Evolutionary conservation across 768 basidiomycete species (phyloP).

Genomic region (Glaciozyma martinii): DNA sequence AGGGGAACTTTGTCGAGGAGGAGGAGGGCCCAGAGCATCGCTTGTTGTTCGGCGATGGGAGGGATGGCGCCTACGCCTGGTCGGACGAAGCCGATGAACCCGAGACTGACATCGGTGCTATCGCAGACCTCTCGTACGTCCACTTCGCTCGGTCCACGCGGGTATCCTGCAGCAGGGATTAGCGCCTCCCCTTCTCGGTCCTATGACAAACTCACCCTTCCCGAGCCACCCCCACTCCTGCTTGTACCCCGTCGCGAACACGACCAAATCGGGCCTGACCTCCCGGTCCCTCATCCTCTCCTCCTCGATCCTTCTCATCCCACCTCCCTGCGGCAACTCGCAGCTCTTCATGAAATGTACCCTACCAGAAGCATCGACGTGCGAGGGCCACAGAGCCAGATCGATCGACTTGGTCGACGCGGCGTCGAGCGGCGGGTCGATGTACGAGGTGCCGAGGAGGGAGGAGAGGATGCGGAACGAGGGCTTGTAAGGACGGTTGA

Average conservation of each 20-base stretch:
- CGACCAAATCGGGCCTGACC: slow-evolving; percentile 44
- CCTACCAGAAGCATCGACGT: slow-evolving; percentile 44
- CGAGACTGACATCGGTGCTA: slow-evolving; percentile 35
- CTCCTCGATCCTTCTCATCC: slow-evolving; percentile 44
- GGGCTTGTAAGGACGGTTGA: slow-evolving; percentile 50
- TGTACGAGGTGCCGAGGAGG: slow-evolving; percentile 48
- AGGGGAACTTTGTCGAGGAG: slow-evolving; percentile 44
- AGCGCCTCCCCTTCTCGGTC: no score
- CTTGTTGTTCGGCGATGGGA: slow-evolving; percentile 53
- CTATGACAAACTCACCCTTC: neutral
- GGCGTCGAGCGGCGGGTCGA: slow-evolving; percentile 51
- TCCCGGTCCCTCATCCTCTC: slow-evolving; percentile 42
- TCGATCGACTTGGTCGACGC: slow-evolving; percentile 42
- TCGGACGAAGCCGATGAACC: slow-evolving; percentile 41
- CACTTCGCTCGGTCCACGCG: slow-evolving; percentile 33
- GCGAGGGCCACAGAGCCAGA: slow-evolving; percentile 51
- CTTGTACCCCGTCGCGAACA: slow-evolving; percentile 40
- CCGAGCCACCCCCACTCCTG: slow-evolving; percentile 38
- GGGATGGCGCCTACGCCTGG: slow-evolving; percentile 36
- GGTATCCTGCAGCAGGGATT: slow-evolving; percentile 37
- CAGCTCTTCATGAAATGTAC: slow-evolving; percentile 42
- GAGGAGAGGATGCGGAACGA: slow-evolving; percentile 44
- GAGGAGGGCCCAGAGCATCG: slow-evolving; percentile 52
- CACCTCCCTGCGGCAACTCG: slow-evolving; percentile 18
- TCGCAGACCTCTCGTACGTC: slow-evolving; percentile 35